Evolutionary conservation across 768 basidiomycete genomes (phyloP), one percentile per base, ranked within the genome.

Genomic region (Tubosaeta sp.): DNA sequence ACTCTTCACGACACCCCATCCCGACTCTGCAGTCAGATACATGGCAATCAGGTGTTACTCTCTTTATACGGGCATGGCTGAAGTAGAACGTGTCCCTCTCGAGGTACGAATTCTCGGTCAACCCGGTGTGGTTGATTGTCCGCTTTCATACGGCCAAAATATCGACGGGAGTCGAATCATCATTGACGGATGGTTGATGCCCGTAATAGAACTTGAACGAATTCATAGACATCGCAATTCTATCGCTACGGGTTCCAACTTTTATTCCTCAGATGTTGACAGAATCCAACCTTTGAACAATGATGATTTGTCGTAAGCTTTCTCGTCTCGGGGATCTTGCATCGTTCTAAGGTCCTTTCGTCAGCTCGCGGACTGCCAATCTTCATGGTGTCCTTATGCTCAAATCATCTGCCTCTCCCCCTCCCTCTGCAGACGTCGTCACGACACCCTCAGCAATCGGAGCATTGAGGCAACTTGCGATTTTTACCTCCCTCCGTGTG

Each of bases 121-220:
- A 42, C 63, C 73, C 4, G 78, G 76, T 42, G 73, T 71, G 10
- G 74, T 76, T 1, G 87, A 94, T 45, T 90, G 84, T 52, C 72
- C 69, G 13, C 66, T 91, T n/a, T 70, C 75, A 8, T 84, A 77
- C 59, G 84, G 80, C 0, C 58, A 69, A 27, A 72, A 77, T 46
- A 44, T 74, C 3, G 75, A 81, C 44, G 83, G 80, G 22, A 71
- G 65, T 34, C 63, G 57, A 16, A 66, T 71, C 21, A 56, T 66
- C 39, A 69, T 83, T 24, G 90, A 95, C 67, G 90, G 86, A 11
- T 95, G 92, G 93, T 71, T 94, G 24, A 64, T 95, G 57, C 87
- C 90, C 4, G 66, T 83, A 4, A 51, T 87, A 25, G 94, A 96
- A 62, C 66, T 75, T 13, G 70, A 79, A 52, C 75, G 93, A 44